Percentiles rank a stretch among this genome's conserved stretches.
Evolutionary conservation across 2,329 filamentous ascomycete species (phyloP).

Genomic region (Zasmidium angulare): DNA sequence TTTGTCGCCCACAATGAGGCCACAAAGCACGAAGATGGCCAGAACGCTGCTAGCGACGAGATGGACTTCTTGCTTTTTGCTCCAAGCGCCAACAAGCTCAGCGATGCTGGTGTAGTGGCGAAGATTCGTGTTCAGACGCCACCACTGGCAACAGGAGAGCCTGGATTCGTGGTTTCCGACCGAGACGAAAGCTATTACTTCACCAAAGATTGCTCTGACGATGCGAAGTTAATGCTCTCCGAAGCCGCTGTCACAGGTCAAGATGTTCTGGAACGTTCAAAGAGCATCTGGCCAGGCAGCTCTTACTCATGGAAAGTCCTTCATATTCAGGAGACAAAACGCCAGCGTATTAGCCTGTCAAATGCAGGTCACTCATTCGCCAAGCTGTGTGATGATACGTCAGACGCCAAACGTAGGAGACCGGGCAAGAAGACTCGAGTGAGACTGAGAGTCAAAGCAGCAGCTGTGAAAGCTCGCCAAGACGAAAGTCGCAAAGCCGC

Average conservation of each 20-base stretch:
- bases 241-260: slow-evolving; percentile 18
- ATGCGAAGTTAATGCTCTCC: slow-evolving; percentile 11
- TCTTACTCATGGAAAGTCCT: slow-evolving; percentile 25
- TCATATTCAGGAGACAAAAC: slow-evolving; percentile 15
- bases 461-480: slow-evolving; percentile 20
- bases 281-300: slow-evolving; percentile 17
- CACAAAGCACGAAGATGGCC: neutral
- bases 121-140: slow-evolving; percentile 27
- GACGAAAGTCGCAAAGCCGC: slow-evolving; percentile 24
- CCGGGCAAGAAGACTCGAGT: slow-evolving; percentile 35
- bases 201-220: neutral
- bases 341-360: slow-evolving; percentile 10
- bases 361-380: slow-evolving; percentile 7
- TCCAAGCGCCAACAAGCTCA: slow-evolving; percentile 1
- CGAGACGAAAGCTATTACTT: slow-evolving; percentile 24
- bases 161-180: slow-evolving; percentile 18
- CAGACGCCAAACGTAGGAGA: slow-evolving; percentile 25
- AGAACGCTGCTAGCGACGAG: slow-evolving; percentile 11
- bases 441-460: slow-evolving; percentile 27
- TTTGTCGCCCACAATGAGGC: slow-evolving; percentile 14
- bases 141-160: slow-evolving; percentile 7
- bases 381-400: slow-evolving; percentile 4
- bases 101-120: slow-evolving; percentile 3
- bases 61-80: slow-evolving; percentile 24
- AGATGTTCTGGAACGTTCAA: slow-evolving; percentile 15